Evolutionary conservation across 2,329 filamentous ascomycete genomes (phyloP).

Genomic region (Stagonosporopsis vannaccii): DNA sequence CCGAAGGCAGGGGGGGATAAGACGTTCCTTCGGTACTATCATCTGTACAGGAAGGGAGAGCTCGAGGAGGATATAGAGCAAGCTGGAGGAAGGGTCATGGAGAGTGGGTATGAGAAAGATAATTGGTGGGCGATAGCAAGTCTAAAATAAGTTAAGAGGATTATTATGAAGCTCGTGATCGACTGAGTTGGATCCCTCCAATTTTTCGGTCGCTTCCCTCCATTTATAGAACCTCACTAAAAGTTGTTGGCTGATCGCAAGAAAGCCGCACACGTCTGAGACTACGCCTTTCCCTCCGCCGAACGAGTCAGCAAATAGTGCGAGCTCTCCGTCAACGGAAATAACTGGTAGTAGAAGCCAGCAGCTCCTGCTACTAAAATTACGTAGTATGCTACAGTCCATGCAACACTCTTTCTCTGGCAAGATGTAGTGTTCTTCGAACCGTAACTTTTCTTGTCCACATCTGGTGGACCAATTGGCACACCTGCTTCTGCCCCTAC

Average conservation of each 20-base stretch:
- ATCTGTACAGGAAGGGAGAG: constrained; percentile 87
- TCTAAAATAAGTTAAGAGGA: constrained; percentile 1
- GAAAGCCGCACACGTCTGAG: neutral
- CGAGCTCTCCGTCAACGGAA: constrained; percentile 72
- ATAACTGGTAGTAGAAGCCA: constrained; percentile 75
- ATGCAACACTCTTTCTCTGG: constrained; percentile 55
- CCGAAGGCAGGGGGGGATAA: constrained; percentile 48
- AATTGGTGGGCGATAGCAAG: constrained; percentile 92
- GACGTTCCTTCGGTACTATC: constrained; percentile 91
- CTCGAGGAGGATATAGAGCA: constrained; percentile 78
- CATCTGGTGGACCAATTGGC: constrained; percentile 47
- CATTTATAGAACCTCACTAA: neutral
- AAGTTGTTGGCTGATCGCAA: neutral
- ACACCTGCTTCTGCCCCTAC: constrained; percentile 63
- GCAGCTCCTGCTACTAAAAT: constrained; percentile 75
- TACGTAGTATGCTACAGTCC: constrained; percentile 81
- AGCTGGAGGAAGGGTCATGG: constrained; percentile 78
- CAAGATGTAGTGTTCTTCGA: constrained; percentile 40
- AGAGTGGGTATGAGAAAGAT: constrained; percentile 91
- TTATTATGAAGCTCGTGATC: neutral
- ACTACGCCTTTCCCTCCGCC: neutral
- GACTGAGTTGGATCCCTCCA: neutral
- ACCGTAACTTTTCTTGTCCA: constrained; percentile 46
- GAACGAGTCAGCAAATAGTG: constrained; percentile 55
- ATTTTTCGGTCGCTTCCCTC: neutral